Evolutionary conservation across 2,329 filamentous ascomycete genomes (phyloP).

Genomic region (Microascus cirrosus): DNA sequence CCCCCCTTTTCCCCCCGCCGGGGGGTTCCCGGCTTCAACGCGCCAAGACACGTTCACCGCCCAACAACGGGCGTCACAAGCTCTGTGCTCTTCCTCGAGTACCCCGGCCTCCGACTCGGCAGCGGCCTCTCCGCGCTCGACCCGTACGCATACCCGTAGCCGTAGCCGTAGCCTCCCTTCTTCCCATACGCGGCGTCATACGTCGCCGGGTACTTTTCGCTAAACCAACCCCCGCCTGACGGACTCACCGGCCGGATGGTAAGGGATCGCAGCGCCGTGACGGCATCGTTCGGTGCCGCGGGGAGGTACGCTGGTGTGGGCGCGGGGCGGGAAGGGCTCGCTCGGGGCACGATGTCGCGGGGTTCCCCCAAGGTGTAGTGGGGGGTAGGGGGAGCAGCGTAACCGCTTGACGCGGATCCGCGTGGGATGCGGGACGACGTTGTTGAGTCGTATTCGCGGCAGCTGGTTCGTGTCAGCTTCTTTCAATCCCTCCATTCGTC

Average conservation of each 20-base stretch:
- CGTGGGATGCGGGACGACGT: conserved; percentile 15
- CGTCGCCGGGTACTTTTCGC: conserved; percentile 39
- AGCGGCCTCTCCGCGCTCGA: conserved; percentile 38
- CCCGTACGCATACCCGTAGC: conserved; percentile 19
- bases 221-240: conserved; percentile 26
- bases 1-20: background rate
- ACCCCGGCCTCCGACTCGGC: conserved; percentile 41
- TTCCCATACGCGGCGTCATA: conserved; percentile 32
- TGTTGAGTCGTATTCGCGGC: conserved; percentile 40
- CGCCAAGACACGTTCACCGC: conserved; percentile 20
- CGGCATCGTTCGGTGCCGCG: conserved; percentile 17
- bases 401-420: conserved; percentile 14
- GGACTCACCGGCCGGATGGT: conserved; percentile 44
- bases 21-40: background rate
- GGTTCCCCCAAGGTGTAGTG: conserved; percentile 32
- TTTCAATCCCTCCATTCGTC: background rate
- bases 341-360: conserved; percentile 52
- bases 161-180: conserved; percentile 9
- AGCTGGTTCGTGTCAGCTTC: conserved; percentile 22
- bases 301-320: conserved; percentile 26
- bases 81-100: conserved; percentile 51
- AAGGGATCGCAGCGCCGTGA: conserved; percentile 44
- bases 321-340: conserved; percentile 49
- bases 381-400: conserved; percentile 15
- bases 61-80: conserved; percentile 49